Evolutionary conservation across 2,329 filamentous ascomycete species (phyloP).

Genomic region (Colletotrichum tofieldiae): DNA sequence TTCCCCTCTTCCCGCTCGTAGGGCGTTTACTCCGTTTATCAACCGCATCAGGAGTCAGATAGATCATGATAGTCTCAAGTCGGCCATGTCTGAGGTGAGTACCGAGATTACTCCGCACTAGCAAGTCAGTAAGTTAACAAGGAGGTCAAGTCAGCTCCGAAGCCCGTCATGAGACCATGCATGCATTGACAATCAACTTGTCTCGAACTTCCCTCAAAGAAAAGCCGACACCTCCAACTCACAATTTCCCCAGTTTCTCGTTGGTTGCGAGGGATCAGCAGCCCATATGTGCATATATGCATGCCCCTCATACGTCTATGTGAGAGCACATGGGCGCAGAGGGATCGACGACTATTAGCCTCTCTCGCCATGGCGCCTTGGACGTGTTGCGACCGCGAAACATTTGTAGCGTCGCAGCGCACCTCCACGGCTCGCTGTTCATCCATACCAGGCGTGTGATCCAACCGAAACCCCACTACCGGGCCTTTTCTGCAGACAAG

Average conservation of each 20-base stretch:
- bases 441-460: slow-evolving; percentile 24
- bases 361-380: background rate
- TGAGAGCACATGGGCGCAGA: slow-evolving; percentile 18
- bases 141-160: background rate
- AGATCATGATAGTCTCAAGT: background rate
- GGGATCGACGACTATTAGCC: slow-evolving; percentile 7
- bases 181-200: slow-evolving; percentile 11
- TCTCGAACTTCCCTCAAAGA: background rate
- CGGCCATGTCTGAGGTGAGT: slow-evolving; percentile 1
- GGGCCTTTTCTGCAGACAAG: background rate
- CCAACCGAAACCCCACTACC: background rate
- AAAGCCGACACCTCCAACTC: background rate
- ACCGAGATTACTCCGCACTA: background rate
- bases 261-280: slow-evolving; percentile 17
- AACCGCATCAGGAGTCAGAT: background rate
- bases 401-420: slow-evolving; percentile 11
- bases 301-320: background rate
- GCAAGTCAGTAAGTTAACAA: background rate
- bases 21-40: background rate
- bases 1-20: background rate
- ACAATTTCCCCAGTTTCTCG: background rate
- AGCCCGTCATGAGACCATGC: slow-evolving; percentile 18
- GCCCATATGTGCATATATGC: slow-evolving; percentile 9
- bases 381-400: background rate
- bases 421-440: slow-evolving; percentile 16